These are phyloP conservation scores for Blastobotrys indianensis DNA, from an alignment of 1,139 yeast genomes.

Conservation along the genomic window DNA sequence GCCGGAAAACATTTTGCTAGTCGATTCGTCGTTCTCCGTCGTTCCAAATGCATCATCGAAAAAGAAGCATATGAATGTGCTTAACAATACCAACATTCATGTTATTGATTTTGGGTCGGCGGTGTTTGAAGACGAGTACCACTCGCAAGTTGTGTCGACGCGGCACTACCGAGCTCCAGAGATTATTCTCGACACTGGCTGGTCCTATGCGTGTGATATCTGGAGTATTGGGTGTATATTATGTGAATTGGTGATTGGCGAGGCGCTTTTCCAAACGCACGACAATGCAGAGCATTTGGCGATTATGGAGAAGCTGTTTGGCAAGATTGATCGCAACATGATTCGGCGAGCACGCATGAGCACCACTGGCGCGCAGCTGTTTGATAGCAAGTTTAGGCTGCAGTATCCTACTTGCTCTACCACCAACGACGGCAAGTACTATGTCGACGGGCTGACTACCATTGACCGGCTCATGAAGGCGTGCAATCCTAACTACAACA, in stretches of 20 bases:
- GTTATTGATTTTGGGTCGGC: conserved; percentile 97
- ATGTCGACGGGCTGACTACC: conserved; percentile 47
- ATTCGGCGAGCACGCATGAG: conserved; percentile 23
- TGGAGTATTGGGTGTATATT: conserved; percentile 97
- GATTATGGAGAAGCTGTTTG: conserved; percentile 78
- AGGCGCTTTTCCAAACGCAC: conserved; percentile 89
- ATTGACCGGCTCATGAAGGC: conserved; percentile 39
- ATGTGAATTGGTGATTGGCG: conserved; percentile 91
- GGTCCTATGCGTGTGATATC: conserved; percentile 91
- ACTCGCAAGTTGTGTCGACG: conserved; percentile 80
- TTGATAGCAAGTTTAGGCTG: conserved; percentile 12
- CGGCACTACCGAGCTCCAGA: conserved; percentile 98
- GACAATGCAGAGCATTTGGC: conserved; percentile 92
- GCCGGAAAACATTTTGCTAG: conserved; percentile 86
- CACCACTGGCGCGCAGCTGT: not conserved
- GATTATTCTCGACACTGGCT: conserved; percentile 85
- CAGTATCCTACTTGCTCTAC: conserved; percentile 37
- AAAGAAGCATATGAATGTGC: conserved; percentile 38
- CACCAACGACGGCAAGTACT: conserved; percentile 40
- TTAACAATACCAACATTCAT: conserved; percentile 75
- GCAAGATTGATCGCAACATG: conserved; percentile 29
- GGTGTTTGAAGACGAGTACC: conserved; percentile 89
- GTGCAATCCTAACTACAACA: conserved; percentile 17
- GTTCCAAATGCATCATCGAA: conserved; percentile 9
- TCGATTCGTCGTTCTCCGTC: conserved; percentile 26